Conservation (phyloP, 2,329 filamentous ascomycete species). For the Decorospora gaudefroyi region DNA sequence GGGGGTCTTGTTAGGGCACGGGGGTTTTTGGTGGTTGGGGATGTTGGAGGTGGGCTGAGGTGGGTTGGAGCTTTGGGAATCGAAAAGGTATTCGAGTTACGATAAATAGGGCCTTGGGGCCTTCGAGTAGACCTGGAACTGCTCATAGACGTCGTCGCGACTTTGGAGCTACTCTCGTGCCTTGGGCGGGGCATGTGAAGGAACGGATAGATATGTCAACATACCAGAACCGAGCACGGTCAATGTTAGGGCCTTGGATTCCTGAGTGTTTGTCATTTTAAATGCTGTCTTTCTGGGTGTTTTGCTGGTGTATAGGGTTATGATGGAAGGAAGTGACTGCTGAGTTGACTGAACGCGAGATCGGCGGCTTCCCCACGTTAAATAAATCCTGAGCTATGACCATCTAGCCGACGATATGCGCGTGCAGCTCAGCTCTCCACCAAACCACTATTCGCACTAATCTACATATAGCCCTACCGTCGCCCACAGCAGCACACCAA, state of each 20-base stretch:
- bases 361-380: constrained; percentile 19
- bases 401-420: constrained; percentile 30
- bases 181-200: constrained; percentile 9
- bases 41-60: not conserved
- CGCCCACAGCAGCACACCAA: not conserved
- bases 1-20: constrained; percentile 1
- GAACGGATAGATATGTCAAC: constrained; percentile 47
- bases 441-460: constrained; percentile 4
- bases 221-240: constrained; percentile 81
- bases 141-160: not conserved
- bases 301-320: constrained; percentile 11
- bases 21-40: not conserved
- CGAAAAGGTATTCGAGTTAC: too few species aligned
- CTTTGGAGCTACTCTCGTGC: not conserved
- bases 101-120: too few species aligned
- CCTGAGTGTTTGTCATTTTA: constrained; percentile 40
- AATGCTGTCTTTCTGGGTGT: not conserved
- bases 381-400: constrained; percentile 22
- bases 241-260: constrained; percentile 64
- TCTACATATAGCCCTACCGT: not conserved
- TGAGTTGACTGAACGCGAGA: constrained; percentile 15
- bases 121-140: too few species aligned
- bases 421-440: constrained; percentile 16
- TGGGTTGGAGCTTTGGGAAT: not conserved
- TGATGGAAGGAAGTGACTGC: constrained; percentile 12